Evolutionary conservation across 495 filamentous ascomycete species (phyloP), one percentile per base, ranked within the genome.

Genomic region (Aspergillus taichungensis): DNA sequence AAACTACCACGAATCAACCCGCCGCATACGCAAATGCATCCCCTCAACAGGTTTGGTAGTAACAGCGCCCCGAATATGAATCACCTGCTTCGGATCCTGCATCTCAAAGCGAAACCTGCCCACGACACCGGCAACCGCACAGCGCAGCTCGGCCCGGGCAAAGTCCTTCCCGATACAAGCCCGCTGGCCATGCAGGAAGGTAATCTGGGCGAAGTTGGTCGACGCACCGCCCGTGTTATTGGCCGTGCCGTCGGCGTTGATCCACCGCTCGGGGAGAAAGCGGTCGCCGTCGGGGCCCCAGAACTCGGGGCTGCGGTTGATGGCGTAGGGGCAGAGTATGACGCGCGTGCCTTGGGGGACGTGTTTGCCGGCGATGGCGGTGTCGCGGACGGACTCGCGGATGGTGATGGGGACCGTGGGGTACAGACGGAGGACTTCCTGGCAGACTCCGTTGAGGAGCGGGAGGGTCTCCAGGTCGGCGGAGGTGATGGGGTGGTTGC

Each of bases 21-120:
- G 60, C 51, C 61, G 77, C 57, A 80, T 70, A 56, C 63, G 71
- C 40, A 86, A 62, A 59, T 75, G 67, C 72, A 91, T 64, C 8
- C 85, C 85, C 28, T 77, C 77, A 3, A 65, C 65, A 1, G 84
- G 84, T 55, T 76, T 81, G 6, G 76, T 73, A 7, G 84, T 88
- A 14, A 88, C 64, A 13, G 77, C 77, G 1, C 76, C 73, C 41
- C 75, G 79, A 45, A 84, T 77, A 27, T 69, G 52, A 24, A 87
- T 58, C 51, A 79, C 78, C 47, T 67, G 66, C 60, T 81, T 72
- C 42, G 73, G 66, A 53, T 84, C 74, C 40, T 77, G 63, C 60
- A 87, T 78, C 61, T 79, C 75, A 47, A 74, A 60, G 30, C 34
- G 45, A 54, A 62, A 70, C 34, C 59, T 43, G 1, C 64, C 61